A percentile compares a stretch with the other conserved stretches of the same genome.
These are phyloP conservation scores for Ceratopteris richardii DNA, from an alignment of 75 land plant genomes.

Conservation along the genomic window DNA sequence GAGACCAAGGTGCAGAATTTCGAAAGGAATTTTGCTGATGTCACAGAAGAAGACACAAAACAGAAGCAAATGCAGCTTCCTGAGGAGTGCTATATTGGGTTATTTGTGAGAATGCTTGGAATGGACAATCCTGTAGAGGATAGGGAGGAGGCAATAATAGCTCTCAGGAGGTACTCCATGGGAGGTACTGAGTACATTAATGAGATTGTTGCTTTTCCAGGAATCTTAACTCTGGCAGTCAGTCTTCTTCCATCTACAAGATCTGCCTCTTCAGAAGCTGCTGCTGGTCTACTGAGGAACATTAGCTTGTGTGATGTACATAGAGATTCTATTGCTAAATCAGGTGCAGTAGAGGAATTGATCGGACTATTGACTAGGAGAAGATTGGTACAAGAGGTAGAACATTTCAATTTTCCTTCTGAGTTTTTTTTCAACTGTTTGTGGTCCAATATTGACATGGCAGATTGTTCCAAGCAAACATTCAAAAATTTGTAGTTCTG, in stretches of 20 bases:
- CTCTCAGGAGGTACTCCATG: slow-evolving; percentile 70
- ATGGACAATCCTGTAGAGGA: slow-evolving; percentile 64
- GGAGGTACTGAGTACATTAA: slow-evolving; percentile 51
- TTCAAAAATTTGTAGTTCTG: too few relatives aligned
- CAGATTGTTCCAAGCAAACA: too few relatives aligned
- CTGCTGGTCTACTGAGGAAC: slow-evolving; percentile 64
- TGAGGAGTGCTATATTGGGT: slow-evolving; percentile 58
- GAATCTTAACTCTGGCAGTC: slow-evolving; percentile 52
- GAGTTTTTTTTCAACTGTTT: too few relatives aligned
- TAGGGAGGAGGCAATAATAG: slow-evolving; percentile 61
- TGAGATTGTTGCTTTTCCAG: slow-evolving; percentile 51
- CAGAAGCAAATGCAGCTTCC: not conserved
- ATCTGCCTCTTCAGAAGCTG: slow-evolving; percentile 56
- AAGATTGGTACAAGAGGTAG: slow-evolving; percentile 47
- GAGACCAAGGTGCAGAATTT: too few relatives aligned
- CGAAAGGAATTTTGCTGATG: not conserved
- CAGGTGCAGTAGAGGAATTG: slow-evolving; percentile 80
- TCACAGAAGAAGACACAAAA: not conserved
- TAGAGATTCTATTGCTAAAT: slow-evolving; percentile 46
- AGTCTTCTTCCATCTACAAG: slow-evolving; percentile 57
- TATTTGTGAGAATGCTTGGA: slow-evolving; percentile 80
- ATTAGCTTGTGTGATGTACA: slow-evolving; percentile 45
- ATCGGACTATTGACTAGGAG: slow-evolving; percentile 47
- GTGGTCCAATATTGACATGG: too few relatives aligned
- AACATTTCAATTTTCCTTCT: too few relatives aligned